Conservation (phyloP, 164 flowering plant species). For the Euptelea pleiosperma region DNA sequence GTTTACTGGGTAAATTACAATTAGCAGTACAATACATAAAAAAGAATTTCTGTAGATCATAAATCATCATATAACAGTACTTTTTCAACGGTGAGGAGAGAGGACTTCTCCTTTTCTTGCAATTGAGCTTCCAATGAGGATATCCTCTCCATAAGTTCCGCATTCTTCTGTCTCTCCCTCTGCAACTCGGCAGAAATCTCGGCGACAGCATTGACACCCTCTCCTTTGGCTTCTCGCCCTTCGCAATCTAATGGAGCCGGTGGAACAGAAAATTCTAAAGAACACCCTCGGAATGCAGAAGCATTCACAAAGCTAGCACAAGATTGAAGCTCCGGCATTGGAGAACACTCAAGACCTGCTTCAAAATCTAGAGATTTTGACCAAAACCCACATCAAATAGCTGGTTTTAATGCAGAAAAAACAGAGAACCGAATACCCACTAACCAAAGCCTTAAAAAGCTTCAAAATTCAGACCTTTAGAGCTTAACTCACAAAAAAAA, state of each 20-base stretch:
- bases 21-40: background rate
- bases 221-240: slow-evolving; percentile 27
- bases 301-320: slow-evolving; percentile 35
- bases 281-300: slow-evolving; percentile 24
- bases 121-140: slow-evolving; percentile 46
- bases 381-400: background rate
- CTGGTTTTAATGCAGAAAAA: background rate
- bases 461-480: background rate
- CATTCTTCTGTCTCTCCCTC: slow-evolving; percentile 47
- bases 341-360: background rate
- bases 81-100: slow-evolving; percentile 18
- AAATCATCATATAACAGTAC: slow-evolving; percentile 27
- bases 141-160: slow-evolving; percentile 50
- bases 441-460: background rate
- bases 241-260: slow-evolving; percentile 6
- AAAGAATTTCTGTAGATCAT: background rate
- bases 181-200: slow-evolving; percentile 46
- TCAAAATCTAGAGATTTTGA: background rate
- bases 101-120: slow-evolving; percentile 26
- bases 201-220: slow-evolving; percentile 26
- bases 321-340: slow-evolving; percentile 44
- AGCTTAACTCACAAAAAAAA: slow-evolving; percentile 1
- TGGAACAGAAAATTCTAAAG: slow-evolving; percentile 12
- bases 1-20: background rate
- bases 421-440: background rate